Conservation (phyloP, 83 land plant species). For the Diphasiastrum complanatum region DNA sequence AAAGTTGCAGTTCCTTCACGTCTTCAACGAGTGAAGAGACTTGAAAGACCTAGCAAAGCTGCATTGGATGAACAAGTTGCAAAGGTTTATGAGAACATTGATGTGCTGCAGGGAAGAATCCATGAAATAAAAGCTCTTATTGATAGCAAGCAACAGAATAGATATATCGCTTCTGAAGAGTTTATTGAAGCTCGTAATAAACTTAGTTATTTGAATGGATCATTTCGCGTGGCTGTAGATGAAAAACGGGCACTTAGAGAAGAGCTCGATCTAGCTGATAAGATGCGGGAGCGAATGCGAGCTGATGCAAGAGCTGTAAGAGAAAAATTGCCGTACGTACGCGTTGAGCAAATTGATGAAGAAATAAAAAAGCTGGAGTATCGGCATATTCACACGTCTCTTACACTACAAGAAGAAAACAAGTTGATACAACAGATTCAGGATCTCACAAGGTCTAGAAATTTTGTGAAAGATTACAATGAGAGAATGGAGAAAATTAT, state of each 20-base stretch:
- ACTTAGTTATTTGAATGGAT: conserved; percentile 17
- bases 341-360: conserved; percentile 44
- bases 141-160: conserved; percentile 27
- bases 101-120: conserved; percentile 23
- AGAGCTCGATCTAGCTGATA: conserved; percentile 22
- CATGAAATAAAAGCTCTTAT: conserved; percentile 28
- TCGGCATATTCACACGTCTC: conserved; percentile 31
- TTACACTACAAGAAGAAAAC: conserved; percentile 36
- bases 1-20: conserved; percentile 5
- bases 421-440: conserved; percentile 25
- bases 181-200: conserved; percentile 26
- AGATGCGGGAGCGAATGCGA: conserved; percentile 24
- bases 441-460: conserved; percentile 35
- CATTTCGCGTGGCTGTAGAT: conserved; percentile 21
- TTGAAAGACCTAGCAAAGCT: conserved; percentile 27
- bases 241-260: conserved; percentile 21
- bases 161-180: conserved; percentile 25
- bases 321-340: conserved; percentile 28
- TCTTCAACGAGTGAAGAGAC: conserved; percentile 22
- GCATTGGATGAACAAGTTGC: conserved; percentile 15
- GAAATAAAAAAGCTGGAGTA: conserved; percentile 38
- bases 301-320: conserved; percentile 27
- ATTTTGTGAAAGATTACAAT: conserved; percentile 30
- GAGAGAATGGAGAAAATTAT: conserved; percentile 23
- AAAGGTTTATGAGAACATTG: conserved; percentile 23